Evolutionary conservation across 2,329 filamentous ascomycete genomes (phyloP), one percentile per base, ranked within the genome.

Genomic region (Nemania bipapillata): DNA sequence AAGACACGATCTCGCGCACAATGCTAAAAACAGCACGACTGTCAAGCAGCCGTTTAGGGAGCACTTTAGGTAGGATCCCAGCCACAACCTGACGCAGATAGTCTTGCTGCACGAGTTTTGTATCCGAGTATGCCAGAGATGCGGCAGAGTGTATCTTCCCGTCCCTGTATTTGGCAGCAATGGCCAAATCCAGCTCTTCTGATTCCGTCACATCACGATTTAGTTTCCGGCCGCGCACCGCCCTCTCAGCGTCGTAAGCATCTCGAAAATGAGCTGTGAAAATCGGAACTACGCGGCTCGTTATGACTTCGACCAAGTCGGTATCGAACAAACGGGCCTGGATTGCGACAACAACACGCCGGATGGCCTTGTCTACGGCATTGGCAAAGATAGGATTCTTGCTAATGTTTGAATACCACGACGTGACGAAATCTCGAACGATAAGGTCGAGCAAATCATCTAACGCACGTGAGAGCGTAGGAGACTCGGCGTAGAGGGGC

Each of bases 151-250:
- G 96, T 66, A 99, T 84, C 71, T 91, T 93, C 28, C 95, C 95
- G 78, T 96, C 91, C 63, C 87, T 91, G 80, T 96, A 99, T 80
- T 97, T 97, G 47, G 89, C 91, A n/a, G 96, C 96, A 80, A 99
- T 97, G 1, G 96, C 96, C 73, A 97, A 85, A 79, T 98, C 94
- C 75, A 99, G 84, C 85, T 99, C 96, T 77, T 97, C 95, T 0
- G 94, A 97, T 81, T 99, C 96, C 2, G 96, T 98, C 63, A 99
- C 90, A 72, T 91, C 94, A 60, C 93, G 89, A 74, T 94, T 96
- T 65, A 98, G 84, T 80, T 97, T 93, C 78, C 90, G 92, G 12
- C 96, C 96, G 62, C 95, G 88, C 11, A 99, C 92, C 8, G 89
- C 87, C 65, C 91, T 88, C 82, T 99, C 96, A 0, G 96, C 96